Evolutionary conservation across 176 grass and related monocot species (phyloP), one percentile per base, ranked within the genome.

Genomic region (Bonia amplexicaulis): DNA sequence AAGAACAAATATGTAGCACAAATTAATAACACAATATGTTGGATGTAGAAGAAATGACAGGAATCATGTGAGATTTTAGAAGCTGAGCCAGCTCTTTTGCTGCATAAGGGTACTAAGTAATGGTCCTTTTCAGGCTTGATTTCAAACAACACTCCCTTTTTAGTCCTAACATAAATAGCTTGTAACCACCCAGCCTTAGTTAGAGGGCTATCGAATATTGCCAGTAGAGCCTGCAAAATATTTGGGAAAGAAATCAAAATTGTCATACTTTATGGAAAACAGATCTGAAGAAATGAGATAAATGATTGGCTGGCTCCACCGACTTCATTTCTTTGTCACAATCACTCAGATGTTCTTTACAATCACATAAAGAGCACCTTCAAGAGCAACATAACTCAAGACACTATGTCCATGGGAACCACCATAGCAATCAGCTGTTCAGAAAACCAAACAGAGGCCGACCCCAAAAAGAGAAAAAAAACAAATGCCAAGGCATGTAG

Each of bases 121-220:
- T n/a, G n/a, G n/a, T n/a, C n/a, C n/a, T n/a, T n/a, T n/a, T n/a
- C n/a, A 61, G 96, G 96, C 87, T 98, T 98, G 69, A 98, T 95
- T 90, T 98, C 91, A 86, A 98, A 95, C 71, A 98, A 74, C 19
- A 94, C 96, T 35, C 96, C 93, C 59, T 95, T 98, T 81, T 95
- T 93, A 47, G 93, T 98, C 86, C 74, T 94, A 54, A 98, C 93
- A 84, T 94, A 95, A 87, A 98, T 90, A 82, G 96, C 96, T 79
- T 98, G 90, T 77, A 95, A 77, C 80, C 93, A 92, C 62, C 95
- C 93, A 89, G 93, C 93, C 79, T 98, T 98, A 72, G 89, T 95
- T 63, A 98, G 74, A 37, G 96, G 96, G 46, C 96, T 98, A 87
- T 98, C 93, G 80, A 98, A 95, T 90, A 98, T 95, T 61, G 96